These are phyloP conservation scores for Anthracocystis walkeri DNA, from an alignment of 1,284 basidiomycete species.

Conservation along the genomic window DNA sequence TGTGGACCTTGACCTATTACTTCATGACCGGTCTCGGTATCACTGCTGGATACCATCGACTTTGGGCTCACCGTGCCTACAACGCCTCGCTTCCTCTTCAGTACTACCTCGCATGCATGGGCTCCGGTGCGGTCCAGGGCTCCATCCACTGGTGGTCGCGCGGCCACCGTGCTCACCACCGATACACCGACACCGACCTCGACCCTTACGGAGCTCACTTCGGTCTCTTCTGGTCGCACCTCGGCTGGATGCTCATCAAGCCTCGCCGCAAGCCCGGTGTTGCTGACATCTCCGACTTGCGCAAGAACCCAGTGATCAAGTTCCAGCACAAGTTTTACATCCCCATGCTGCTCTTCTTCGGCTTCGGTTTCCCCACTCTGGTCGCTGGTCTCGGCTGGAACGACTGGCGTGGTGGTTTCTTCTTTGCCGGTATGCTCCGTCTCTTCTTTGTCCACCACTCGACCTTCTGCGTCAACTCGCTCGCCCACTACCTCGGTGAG, in stretches of 20 bases:
- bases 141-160: slow-evolving; percentile 69
- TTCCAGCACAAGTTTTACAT: slow-evolving; percentile 69
- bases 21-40: slow-evolving; percentile 68
- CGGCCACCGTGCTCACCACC: slow-evolving; percentile 69
- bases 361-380: slow-evolving; percentile 65
- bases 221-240: slow-evolving; percentile 68
- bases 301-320: slow-evolving; percentile 66
- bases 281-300: slow-evolving; percentile 66
- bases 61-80: slow-evolving; percentile 68
- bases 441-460: slow-evolving; percentile 69
- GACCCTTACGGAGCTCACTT: slow-evolving; percentile 69
- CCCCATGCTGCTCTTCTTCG: slow-evolving; percentile 67
- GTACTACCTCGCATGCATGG: slow-evolving; percentile 66
- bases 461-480: slow-evolving; percentile 69
- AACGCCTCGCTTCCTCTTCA: slow-evolving; percentile 61
- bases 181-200: slow-evolving; percentile 69
- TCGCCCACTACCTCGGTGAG: slow-evolving; percentile 69
- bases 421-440: slow-evolving; percentile 65
- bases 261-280: slow-evolving; percentile 68
- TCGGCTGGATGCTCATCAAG: slow-evolving; percentile 69
- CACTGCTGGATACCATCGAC: slow-evolving; percentile 67
- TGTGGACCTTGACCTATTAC: slow-evolving; percentile 63
- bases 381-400: slow-evolving; percentile 68
- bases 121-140: slow-evolving; percentile 66
- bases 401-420: slow-evolving; percentile 69